Evolutionary conservation across 495 filamentous ascomycete genomes (phyloP).

Genomic region (Lindgomyces ingoldianus): DNA sequence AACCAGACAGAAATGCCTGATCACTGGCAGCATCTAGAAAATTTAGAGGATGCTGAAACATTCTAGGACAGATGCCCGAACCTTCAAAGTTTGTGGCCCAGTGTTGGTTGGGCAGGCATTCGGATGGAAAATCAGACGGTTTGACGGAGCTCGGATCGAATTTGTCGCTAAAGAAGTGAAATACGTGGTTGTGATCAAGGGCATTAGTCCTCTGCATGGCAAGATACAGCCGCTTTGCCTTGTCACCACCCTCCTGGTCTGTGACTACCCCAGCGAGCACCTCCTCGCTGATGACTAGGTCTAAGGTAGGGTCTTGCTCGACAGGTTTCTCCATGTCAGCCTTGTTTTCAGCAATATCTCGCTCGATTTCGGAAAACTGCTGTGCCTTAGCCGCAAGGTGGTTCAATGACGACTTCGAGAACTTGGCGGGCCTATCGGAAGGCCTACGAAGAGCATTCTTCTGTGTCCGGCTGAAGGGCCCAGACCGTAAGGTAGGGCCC

Average conservation of each 20-base stretch:
- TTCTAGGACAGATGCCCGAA: constrained; percentile 35
- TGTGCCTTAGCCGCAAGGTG: constrained; percentile 61
- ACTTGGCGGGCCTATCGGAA: constrained; percentile 36
- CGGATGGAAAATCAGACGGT: constrained; percentile 15
- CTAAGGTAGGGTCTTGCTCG: constrained; percentile 38
- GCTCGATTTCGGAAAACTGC: constrained; percentile 59
- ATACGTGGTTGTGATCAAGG: constrained; percentile 58
- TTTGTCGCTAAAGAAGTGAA: constrained; percentile 64
- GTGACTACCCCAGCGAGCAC: constrained; percentile 48
- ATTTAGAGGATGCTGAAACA: constrained; percentile 48
- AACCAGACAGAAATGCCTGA: constrained; percentile 68
- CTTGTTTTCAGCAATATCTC: constrained; percentile 56
- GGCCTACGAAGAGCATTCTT: constrained; percentile 9
- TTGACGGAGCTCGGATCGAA: background rate
- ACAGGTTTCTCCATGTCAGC: constrained; percentile 47
- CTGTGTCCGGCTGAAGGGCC: background rate
- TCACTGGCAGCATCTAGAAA: too few relatives aligned
- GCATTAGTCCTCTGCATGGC: constrained; percentile 78
- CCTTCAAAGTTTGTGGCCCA: constrained; percentile 47
- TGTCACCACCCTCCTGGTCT: constrained; percentile 56
- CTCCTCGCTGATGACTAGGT: constrained; percentile 32
- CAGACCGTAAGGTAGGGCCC: background rate
- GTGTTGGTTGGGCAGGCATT: constrained; percentile 12
- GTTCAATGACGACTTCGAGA: constrained; percentile 54
- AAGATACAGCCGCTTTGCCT: constrained; percentile 56